These are phyloP conservation scores for Penicillium herquei DNA, from an alignment of 495 filamentous ascomycete species.

Conservation along the genomic window DNA sequence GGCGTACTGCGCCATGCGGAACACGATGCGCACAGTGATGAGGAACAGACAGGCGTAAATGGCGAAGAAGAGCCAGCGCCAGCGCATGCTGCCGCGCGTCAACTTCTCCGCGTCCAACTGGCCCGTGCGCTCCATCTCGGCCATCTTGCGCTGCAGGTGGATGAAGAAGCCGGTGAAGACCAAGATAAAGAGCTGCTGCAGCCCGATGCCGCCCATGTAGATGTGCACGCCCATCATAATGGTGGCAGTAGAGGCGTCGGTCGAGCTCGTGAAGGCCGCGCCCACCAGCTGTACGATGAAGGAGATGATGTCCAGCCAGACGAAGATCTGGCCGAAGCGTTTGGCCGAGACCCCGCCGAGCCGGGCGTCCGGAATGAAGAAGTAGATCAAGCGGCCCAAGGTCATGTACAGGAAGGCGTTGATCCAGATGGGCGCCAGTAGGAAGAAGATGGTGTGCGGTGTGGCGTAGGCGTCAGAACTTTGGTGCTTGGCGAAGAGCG, in stretches of 20 bases:
- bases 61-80: constrained; percentile 47
- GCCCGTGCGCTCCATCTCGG: constrained; percentile 41
- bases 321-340: constrained; percentile 48
- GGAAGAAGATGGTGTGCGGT: constrained; percentile 24
- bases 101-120: constrained; percentile 20
- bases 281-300: constrained; percentile 63
- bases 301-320: constrained; percentile 58
- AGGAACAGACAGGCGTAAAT: constrained; percentile 50
- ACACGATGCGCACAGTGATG: constrained; percentile 57
- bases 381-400: constrained; percentile 59
- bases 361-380: constrained; percentile 36
- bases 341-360: constrained; percentile 45
- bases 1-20: constrained; percentile 56
- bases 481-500: constrained; percentile 25
- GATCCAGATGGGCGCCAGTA: constrained; percentile 34
- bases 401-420: constrained; percentile 73
- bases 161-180: constrained; percentile 48
- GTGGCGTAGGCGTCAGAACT: constrained; percentile 9
- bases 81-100: constrained; percentile 15
- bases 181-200: constrained; percentile 60
- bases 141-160: constrained; percentile 43
- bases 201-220: constrained; percentile 50
- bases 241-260: constrained; percentile 10
- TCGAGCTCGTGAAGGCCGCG: constrained; percentile 28
- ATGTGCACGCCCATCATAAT: constrained; percentile 51